A percentile compares a stretch with the other conserved stretches of the same genome.
These are phyloP conservation scores for Lepiota brunneoincarnata DNA, from an alignment of 768 basidiomycete species.

Conservation along the genomic window DNA sequence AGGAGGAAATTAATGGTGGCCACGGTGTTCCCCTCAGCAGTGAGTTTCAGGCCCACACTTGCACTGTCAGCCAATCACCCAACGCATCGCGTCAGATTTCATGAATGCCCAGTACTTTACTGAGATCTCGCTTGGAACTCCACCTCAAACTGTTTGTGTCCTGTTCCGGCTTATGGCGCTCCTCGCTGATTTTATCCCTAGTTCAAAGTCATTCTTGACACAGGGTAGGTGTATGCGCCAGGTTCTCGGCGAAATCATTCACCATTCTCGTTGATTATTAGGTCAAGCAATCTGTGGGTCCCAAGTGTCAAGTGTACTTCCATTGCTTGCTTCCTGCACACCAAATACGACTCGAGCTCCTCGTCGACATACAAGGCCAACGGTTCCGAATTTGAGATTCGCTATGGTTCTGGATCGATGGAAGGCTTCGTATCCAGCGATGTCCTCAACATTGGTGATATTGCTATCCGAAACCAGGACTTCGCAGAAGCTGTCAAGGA, in stretches of 20 bases:
- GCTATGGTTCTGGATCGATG: conserved; percentile 95
- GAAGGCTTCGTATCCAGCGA: conserved; percentile 94
- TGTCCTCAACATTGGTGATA: conserved; percentile 74
- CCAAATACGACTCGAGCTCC: conserved; percentile 79
- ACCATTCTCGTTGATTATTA: conserved; percentile 20
- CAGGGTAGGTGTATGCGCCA: conserved; percentile 49
- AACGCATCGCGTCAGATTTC: conserved; percentile 60
- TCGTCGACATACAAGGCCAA: conserved; percentile 91
- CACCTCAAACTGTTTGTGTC: conserved; percentile 63
- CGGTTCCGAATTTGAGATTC: conserved; percentile 85
- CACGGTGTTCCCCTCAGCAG: conserved; percentile 89
- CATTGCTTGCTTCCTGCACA: conserved; percentile 91
- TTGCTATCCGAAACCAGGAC: conserved; percentile 70
- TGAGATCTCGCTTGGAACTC: conserved; percentile 80
- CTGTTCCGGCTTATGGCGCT: background rate
- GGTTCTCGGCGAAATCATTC: background rate
- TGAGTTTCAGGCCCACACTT: conserved; percentile 37
- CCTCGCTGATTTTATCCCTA: conserved; percentile 21
- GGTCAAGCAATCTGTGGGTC: conserved; percentile 94
- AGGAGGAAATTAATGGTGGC: conserved; percentile 72
- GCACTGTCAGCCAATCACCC: background rate
- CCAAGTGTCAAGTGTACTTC: conserved; percentile 79
- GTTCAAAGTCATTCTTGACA: conserved; percentile 96
- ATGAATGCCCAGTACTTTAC: conserved; percentile 98
- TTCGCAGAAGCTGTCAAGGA: conserved; percentile 97